Evolutionary conservation across 139 green algal species (phyloP), one percentile per base, ranked within the genome.

Genomic region (Asterochloris sp.): DNA sequence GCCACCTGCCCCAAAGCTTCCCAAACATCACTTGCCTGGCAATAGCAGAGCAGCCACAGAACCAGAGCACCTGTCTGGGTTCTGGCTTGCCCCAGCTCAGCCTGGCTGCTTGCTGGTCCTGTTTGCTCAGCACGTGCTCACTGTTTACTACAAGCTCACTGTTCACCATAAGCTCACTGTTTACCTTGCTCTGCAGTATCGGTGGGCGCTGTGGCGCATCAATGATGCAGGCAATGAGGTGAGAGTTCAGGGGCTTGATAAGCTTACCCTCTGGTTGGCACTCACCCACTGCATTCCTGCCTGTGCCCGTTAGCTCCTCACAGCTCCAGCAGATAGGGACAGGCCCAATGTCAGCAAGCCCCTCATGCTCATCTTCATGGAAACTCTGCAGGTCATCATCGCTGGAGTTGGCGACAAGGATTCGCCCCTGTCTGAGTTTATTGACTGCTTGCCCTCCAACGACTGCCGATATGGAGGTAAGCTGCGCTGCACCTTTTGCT

Each of bases 391-490:
- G 91, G 89, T 97, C 12, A 76, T 96, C 10, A 91, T 95, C 13
- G 90, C 92, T 27, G 85, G 87, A 71, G 85, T 96, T 28, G 94
- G 94, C 0, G 89, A 87, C 15, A 79, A 86, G 62, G 85, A 86
- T 0, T 90, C 91, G 0, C 84, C 69, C n/a, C 96, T 92, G 68
- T 74, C 89, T 21, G 90, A 97, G 28, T 96, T 98, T 73, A 62
- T 95, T 23, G 87, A 73, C 10, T 60, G 83, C 0, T 81, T 98
- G 62, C 92, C 93, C 0, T 85, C 92, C 47, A 80, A 71, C 63
- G 85, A 96, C 80, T 97, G 93, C 87, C 85, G 93, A 81, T 98
- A 97, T 80, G 94, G 82, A 89, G 90, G 92, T 97, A 82, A 2
- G 86, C 12, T n/a, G 10, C 21, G 17, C 19, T 17, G 0, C 9